Evolutionary conservation across 176 grass and related monocot species (phyloP), one percentile per base, ranked within the genome.

Genomic region (Eragrostis nindensis): DNA sequence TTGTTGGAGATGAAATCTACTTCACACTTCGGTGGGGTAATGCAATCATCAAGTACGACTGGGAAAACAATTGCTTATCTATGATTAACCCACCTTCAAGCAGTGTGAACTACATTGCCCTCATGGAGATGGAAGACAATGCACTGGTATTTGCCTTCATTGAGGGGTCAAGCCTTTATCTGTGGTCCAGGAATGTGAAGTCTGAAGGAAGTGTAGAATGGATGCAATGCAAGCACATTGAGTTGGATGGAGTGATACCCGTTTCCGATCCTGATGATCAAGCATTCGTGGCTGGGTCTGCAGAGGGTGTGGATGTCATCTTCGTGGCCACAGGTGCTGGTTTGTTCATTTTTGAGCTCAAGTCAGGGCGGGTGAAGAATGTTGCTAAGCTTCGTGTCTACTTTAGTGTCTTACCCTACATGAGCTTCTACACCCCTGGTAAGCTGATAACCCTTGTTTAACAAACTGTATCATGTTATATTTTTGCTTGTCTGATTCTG

Each of bases 251-350:
- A 54, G 1, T 38, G 0, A 73, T 73, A 11, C 29, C 48, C 0
- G 11, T 73, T 5, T 16, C 4, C 5, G 12, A 38, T 1, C 5
- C 27, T 1, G 0, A 5, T 36, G 5, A 38, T 0, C 0, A 8
- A 11, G 19, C 55, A 76, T 26, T 3, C 11, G 73, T 76, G n/a
- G 55, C 42, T 45, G 55, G 74, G 19, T 76, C 3, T 36, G 32
- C 32, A 36, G 32, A 36, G 32, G 32, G 32, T 36, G 1, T 36
- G 32, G 32, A 4, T 36, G 61, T 63, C 61, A 32, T 63, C 61
- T 63, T 63, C 61, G 22, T 63, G 46, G 3, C 2, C 8, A 48
- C 11, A 48, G 46, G 11, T 48, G 46, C 3, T 48, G 46, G 46
- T 11, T 48, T 48, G 13, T 48, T 48, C 11, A 48, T 11, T 11